Evolutionary conservation across 164 flowering plant genomes (phyloP), one percentile per base, ranked within the genome.

Genomic region (Saururus chinensis): DNA sequence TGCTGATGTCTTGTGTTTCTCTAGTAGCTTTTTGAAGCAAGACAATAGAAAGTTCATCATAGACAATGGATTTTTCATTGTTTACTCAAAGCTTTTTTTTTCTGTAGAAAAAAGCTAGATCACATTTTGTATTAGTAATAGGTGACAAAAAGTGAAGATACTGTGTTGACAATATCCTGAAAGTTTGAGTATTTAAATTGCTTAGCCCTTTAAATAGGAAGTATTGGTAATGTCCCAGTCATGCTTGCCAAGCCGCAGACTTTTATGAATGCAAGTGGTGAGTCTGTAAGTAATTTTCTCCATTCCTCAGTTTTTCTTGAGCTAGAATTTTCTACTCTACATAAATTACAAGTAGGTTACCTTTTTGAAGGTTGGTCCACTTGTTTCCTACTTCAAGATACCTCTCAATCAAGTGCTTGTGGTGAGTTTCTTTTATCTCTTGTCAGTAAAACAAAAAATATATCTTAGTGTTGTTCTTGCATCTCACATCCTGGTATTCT

Each of bases 241-340:
- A 83, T 95, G 74, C 83, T 95, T 67, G 95, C 97, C 51, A 95
- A 95, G 70, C 99, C 99, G 7, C 99, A 95, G 68, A 95, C 97
- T 59, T 95, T 83, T 66, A 91, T 95, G 99, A 91, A 90, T 77
- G 73, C 67, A 35, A 91, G 96, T 64, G 99, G 97, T 77, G 88
- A 87, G 81, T 93, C 99, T 73, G 99, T 93, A 84, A 90, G 97
- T 91, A 71, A 53, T 16, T 45, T 45, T 45, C 49, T 45, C 49
- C 1, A 2, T 45, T 13, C 17, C 14, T 45, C 14, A 12, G 14
- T 45, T 45, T n/a, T 45, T 45, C 49, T 45, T 45, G 13, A 12
- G 49, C 16, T 12, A 4, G 0, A 61, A 49, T 30, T 9, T 8
- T 12, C 19, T 20, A 41, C 57, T 60, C 20, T 24, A 30, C 12